Base-by-base conservation (phyloP, 2,329 filamentous ascomycete species). In the Aspergillus pseudoglaucus region DNA sequence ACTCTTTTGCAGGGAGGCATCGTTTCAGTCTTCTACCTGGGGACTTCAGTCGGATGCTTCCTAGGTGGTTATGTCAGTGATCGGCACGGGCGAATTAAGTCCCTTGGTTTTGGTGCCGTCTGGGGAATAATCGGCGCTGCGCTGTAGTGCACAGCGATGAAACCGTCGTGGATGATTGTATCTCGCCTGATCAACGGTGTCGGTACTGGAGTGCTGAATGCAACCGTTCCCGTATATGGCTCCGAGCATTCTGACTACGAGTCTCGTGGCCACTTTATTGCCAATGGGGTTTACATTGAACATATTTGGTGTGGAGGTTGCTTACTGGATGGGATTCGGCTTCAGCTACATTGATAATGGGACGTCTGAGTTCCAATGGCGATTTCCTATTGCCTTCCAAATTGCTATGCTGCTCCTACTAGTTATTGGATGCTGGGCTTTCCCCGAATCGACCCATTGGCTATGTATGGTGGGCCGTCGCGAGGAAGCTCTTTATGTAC, bases 201-300 rank as follows among this genome's bases (percentile, higher is more conserved):
- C 41, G 84, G 84, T 3, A 87, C 83, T 2, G 85, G 85, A 20
- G 80, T 87, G 44, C 63, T 87, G 32, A 88, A 86, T 58, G 79
- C 82, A 6, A 86, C 87, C 52, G 79, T 84, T 0, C 84, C 84
- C 0, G 83, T 86, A 3, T 87, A 82, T 82, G 82, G 83, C 0
- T 84, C 84, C 0, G 85, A 87, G 64, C 84, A 81, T 0, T 79
- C 82, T 0, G 79, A 84, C 35, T 81, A 87, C 58, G 85, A 78
- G 0, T 82, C 79, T 2, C 77, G 85, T 35, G 85, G 85, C 4
- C 76, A 82, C 42, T 85, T 86, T 53, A 80, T 88, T 48, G 81
- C 83, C 7, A 82, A 82, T 85, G 47, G 84, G 88, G 57, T 88
- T 88, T 53, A 87, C 83, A 0, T 65, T 87, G 6, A 88, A 88